Percentiles rank a stretch among this genome's conserved stretches.
Conservation (phyloP, 2,329 filamentous ascomycete genomes). For the Blastomyces emzantsi region DNA sequence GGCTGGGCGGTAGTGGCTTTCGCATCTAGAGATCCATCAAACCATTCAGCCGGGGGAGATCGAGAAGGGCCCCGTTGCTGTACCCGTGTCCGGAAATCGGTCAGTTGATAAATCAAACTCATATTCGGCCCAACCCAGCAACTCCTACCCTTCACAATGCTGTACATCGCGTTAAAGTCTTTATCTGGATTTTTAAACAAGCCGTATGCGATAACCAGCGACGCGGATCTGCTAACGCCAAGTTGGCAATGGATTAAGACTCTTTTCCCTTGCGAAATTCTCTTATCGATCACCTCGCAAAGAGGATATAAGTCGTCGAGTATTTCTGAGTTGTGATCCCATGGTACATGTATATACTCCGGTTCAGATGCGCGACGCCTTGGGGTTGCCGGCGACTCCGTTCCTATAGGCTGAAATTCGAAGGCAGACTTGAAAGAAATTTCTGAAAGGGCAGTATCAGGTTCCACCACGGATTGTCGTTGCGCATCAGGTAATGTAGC, state of each 20-base stretch:
- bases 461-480: conserved; percentile 31
- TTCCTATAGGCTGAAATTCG: conserved; percentile 30
- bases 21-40: conserved; percentile 22
- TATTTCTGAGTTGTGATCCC: conserved; percentile 61
- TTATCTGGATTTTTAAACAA: conserved; percentile 54
- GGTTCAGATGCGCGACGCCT: conserved; percentile 36
- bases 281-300: conserved; percentile 53
- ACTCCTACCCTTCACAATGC: conserved; percentile 54
- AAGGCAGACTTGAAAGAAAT: conserved; percentile 43
- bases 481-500: conserved; percentile 36
- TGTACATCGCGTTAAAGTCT: conserved; percentile 57
- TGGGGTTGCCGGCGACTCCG: conserved; percentile 24
- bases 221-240: conserved; percentile 57
- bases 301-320: conserved; percentile 52
- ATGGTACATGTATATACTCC: conserved; percentile 57
- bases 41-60: conserved; percentile 30
- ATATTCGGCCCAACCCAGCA: conserved; percentile 61
- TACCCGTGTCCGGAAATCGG: conserved; percentile 48
- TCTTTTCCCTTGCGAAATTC: conserved; percentile 49
- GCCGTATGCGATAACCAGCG: conserved; percentile 56
- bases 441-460: conserved; percentile 38
- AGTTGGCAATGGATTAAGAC: conserved; percentile 57
- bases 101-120: conserved; percentile 60
- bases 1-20: conserved; percentile 3
- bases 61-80: conserved; percentile 26